These are phyloP conservation scores for Plasmopara muralis DNA, from an alignment of 352 stramenopile species.

Conservation along the genomic window DNA sequence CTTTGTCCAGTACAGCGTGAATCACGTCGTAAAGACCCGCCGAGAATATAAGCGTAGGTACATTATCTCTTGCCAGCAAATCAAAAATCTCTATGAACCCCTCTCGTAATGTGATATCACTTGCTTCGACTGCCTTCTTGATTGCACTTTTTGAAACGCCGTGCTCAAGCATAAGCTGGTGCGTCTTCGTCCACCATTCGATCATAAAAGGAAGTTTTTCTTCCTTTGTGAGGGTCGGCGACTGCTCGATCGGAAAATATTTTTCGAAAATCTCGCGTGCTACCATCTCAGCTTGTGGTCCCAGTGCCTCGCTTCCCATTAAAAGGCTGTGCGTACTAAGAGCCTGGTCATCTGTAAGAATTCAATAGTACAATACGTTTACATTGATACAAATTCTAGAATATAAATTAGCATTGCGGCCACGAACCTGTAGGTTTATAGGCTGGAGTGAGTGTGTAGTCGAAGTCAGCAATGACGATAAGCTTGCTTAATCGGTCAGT, in stretches of 20 bases:
- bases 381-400: too few relatives aligned
- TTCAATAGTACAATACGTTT: too few relatives aligned
- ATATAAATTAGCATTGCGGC: too few relatives aligned
- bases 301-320: conserved; percentile 41
- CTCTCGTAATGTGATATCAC: conserved; percentile 46
- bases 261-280: conserved; percentile 47
- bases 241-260: conserved; percentile 78
- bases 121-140: conserved; percentile 34
- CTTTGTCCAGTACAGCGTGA: conserved; percentile 58
- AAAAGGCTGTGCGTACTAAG: conserved; percentile 48
- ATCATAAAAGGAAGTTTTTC: conserved; percentile 80
- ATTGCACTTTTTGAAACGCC: conserved; percentile 46
- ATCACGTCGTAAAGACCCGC: conserved; percentile 77
- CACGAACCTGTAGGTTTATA: conserved; percentile 42
- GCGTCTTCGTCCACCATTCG: conserved; percentile 55
- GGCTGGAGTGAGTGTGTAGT: conserved; percentile 71
- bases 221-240: conserved; percentile 43
- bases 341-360: conserved; percentile 32
- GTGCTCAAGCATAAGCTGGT: conserved; percentile 50
- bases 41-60: conserved; percentile 71
- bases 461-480: conserved; percentile 78
- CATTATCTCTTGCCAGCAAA: conserved; percentile 41
- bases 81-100: conserved; percentile 64
- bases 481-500: conserved; percentile 59
- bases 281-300: conserved; percentile 24